phyloP scores from a whole-genome alignment of 2,329 filamentous ascomycete species.

The Fusarium oligoseptatum region DNA sequence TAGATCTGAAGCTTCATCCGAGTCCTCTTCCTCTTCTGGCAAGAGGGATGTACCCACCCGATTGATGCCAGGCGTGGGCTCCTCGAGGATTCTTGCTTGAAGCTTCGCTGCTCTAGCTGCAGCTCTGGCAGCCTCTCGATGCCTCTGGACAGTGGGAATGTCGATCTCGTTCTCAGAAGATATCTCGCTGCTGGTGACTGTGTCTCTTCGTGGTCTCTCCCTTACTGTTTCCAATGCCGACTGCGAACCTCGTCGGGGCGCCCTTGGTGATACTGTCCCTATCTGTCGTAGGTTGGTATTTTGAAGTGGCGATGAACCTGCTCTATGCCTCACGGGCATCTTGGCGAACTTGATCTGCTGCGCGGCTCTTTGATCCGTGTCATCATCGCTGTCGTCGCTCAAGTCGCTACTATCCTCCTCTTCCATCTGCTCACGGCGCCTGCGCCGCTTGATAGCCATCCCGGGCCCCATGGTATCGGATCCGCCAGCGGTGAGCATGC shows the following conservation, averaged over 20 bases:
- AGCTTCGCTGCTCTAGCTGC: slow-evolving; percentile 59
- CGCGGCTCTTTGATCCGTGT: slow-evolving; percentile 79
- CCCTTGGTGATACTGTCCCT: slow-evolving; percentile 61
- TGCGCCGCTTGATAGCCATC: slow-evolving; percentile 74
- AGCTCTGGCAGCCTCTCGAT: slow-evolving; percentile 71
- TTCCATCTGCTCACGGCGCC: slow-evolving; percentile 79
- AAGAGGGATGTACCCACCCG: slow-evolving; percentile 65
- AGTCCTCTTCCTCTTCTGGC: slow-evolving; percentile 70
- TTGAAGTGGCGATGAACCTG: slow-evolving; percentile 89
- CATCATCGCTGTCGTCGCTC: slow-evolving; percentile 87
- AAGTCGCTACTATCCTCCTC: slow-evolving; percentile 89
- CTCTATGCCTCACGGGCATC: slow-evolving; percentile 88
- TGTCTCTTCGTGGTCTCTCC: slow-evolving; percentile 78
- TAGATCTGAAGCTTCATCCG: slow-evolving; percentile 72
- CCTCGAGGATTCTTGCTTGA: slow-evolving; percentile 56
- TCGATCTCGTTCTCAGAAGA: slow-evolving; percentile 87
- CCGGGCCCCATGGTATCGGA: slow-evolving; percentile 78
- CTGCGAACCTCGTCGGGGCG: slow-evolving; percentile 75
- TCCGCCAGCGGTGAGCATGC: slow-evolving; percentile 76
- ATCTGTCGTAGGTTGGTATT: slow-evolving; percentile 71
- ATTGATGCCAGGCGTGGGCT: slow-evolving; percentile 55
- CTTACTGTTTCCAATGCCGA: slow-evolving; percentile 78
- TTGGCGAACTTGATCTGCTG: slow-evolving; percentile 97
- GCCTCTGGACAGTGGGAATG: slow-evolving; percentile 72
- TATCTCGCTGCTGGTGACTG: slow-evolving; percentile 85